Evolutionary conservation across 23 red algal species (phyloP).

Genomic region (Cyanidiococcus yangmingshanensis): DNA sequence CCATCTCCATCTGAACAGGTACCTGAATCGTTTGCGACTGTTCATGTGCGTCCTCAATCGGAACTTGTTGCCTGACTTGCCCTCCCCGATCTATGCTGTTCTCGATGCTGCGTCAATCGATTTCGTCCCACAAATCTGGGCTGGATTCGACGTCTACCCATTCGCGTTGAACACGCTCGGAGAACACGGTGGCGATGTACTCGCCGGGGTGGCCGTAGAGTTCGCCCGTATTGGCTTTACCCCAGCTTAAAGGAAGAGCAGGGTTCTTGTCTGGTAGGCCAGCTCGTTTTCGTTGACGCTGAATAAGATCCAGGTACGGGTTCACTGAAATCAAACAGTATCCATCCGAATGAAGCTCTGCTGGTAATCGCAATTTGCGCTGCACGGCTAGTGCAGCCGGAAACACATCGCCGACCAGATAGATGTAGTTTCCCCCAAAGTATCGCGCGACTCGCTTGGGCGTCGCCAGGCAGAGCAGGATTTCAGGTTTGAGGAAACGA

Average conservation of each 20-base stretch:
- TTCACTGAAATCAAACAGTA: slow-evolving; percentile 42
- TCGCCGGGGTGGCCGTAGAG: slow-evolving; percentile 51
- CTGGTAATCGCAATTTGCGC: slow-evolving; percentile 26
- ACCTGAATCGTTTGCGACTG: too few relatives aligned
- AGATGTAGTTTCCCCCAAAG: slow-evolving; percentile 55
- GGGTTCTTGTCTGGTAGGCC: not conserved
- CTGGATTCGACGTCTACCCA: slow-evolving; percentile 68
- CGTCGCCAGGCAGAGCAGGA: slow-evolving; percentile 52
- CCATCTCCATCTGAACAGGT: too few relatives aligned
- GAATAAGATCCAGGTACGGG: slow-evolving; percentile 13
- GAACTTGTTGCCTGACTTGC: not conserved
- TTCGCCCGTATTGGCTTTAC: slow-evolving; percentile 30
- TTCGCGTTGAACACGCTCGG: slow-evolving; percentile 31
- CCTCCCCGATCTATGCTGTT: not conserved
- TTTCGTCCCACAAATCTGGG: slow-evolving; percentile 66
- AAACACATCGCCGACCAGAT: slow-evolving; percentile 42
- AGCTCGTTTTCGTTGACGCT: not conserved
- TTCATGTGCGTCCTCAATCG: too few relatives aligned
- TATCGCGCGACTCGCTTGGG: slow-evolving; percentile 47
- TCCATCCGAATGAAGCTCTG: slow-evolving; percentile 19
- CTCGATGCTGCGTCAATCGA: slow-evolving; percentile 31
- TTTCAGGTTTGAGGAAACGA: slow-evolving; percentile 59
- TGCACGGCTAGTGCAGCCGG: slow-evolving; percentile 26
- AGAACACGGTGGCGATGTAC: slow-evolving; percentile 62
- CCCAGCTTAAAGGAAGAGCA: not conserved